phyloP scores from a whole-genome alignment of 768 basidiomycete species.

The Russula sp. region DNA sequence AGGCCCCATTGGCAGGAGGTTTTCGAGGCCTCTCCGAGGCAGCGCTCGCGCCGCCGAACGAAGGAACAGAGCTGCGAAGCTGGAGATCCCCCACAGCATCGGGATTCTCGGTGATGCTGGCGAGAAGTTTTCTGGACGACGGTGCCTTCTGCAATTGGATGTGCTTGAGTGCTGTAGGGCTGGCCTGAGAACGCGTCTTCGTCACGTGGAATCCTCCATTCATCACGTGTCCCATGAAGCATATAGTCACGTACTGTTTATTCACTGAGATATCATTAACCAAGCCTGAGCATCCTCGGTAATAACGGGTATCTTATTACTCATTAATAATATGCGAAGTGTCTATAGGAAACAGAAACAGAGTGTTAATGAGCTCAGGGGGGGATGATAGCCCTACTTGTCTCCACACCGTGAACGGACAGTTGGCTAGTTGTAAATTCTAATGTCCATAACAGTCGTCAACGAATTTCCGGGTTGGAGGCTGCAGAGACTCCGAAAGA shows the following conservation, averaged over 20 bases:
- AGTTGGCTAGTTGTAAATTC: too few species aligned
- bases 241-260: too few species aligned
- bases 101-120: not conserved
- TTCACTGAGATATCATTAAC: not conserved
- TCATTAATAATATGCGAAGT: not conserved
- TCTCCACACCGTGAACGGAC: too few species aligned
- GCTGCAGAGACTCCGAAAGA: not conserved
- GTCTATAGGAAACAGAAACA: too few species aligned
- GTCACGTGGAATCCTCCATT: slow-evolving; percentile 1
- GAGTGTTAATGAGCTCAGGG: not conserved
- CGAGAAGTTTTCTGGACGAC: not conserved
- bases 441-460: too few species aligned
- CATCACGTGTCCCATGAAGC: slow-evolving; percentile 4
- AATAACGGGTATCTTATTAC: not conserved
- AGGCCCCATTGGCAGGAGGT: slow-evolving; percentile 11
- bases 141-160: not conserved
- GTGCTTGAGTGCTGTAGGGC: not conserved
- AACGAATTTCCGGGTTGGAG: not conserved
- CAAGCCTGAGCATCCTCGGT: not conserved
- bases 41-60: slow-evolving; percentile 14
- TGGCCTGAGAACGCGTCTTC: slow-evolving; percentile 5
- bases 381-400: not conserved
- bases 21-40: slow-evolving; percentile 19
- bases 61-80: slow-evolving; percentile 4
- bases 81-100: slow-evolving; percentile 15